These are phyloP conservation scores for Pythium guiyangense DNA, from an alignment of 352 stramenopile genomes.

Conservation along the genomic window DNA sequence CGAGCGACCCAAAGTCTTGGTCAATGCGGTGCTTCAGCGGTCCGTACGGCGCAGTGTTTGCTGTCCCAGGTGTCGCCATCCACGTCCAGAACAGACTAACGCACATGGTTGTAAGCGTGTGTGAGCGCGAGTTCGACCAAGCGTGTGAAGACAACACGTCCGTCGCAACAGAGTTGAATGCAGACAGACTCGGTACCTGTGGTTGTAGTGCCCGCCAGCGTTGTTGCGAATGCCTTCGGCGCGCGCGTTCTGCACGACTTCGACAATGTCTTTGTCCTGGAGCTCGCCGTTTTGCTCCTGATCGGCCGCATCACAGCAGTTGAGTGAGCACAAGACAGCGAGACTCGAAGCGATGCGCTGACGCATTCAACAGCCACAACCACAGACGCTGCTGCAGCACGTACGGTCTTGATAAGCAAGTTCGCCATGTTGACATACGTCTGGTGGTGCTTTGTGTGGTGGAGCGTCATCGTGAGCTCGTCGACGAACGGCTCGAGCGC, in stretches of 20 bases:
- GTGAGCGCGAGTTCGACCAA: background rate
- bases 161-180: background rate
- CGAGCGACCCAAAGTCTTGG: constrained; percentile 88
- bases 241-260: constrained; percentile 68
- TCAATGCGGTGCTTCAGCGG: constrained; percentile 83
- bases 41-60: constrained; percentile 72
- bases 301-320: background rate
- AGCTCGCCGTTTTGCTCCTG: constrained; percentile 64
- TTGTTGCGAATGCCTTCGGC: constrained; percentile 81
- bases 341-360: too few species aligned
- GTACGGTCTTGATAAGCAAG: constrained; percentile 68
- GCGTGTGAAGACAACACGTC: background rate
- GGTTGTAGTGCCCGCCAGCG: constrained; percentile 82
- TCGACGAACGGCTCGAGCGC: constrained; percentile 87
- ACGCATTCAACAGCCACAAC: background rate
- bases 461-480: constrained; percentile 88
- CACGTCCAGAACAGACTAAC: constrained; percentile 90
- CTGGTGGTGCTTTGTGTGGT: constrained; percentile 92
- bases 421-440: constrained; percentile 90
- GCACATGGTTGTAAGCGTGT: background rate
- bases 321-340: too few species aligned
- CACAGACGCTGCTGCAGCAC: constrained; percentile 1
- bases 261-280: constrained; percentile 76
- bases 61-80: constrained; percentile 77
- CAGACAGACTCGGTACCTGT: constrained; percentile 32